Base-by-base conservation (phyloP, 768 basidiomycete genomes). In the Boletus vinaceobasis region DNA sequence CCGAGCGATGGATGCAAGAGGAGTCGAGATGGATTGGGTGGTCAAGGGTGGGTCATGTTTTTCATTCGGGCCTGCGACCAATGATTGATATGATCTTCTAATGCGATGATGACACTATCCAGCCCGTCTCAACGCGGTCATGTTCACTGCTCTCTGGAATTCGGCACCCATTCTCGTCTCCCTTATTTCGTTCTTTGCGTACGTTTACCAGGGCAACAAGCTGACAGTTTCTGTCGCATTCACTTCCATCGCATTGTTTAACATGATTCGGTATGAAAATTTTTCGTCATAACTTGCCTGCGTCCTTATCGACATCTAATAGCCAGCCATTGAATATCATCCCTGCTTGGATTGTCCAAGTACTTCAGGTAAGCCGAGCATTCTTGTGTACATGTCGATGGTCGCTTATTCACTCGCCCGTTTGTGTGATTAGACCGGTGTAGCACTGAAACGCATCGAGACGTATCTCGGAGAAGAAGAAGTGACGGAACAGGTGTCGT, bases 181-280 rank as follows among this genome's bases (percentile, higher is more conserved):
- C 1, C 78, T 93, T 52, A 79, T 89, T 15, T 85, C 88, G 2
- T 96, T 96, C 78, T 77, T 83, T 62, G 78, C 77, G 19, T 93
- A 83, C 57, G 83, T 94, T 27, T 72, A 83, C 58, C 82, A 79
- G 59, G 88, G 89, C 1, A 80, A 91, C 43, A 74, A 89, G 65
- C 68, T 98, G 44, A 88, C 90, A 0, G 77, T 94, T 46, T 78
- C 87, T 9, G 78, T 84, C 17, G 94, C 95, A 0, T 96, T 96
- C 66, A 96, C 94, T 81, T 77, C 92, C 0, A 88, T 97, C 35
- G 82, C 91, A 0, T 69, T 96, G 40, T 96, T 96, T 70, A 77
- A 78, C 43, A 93, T 97, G 93, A 78, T 97, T 62, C 79, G 84
- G 79, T 84, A 73, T 57, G 58, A 19, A 1, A 7, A 35, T 52